These are phyloP conservation scores for Paramecium tetraurelia DNA, from an alignment of 73 alveolate genomes.

Conservation along the genomic window DNA sequence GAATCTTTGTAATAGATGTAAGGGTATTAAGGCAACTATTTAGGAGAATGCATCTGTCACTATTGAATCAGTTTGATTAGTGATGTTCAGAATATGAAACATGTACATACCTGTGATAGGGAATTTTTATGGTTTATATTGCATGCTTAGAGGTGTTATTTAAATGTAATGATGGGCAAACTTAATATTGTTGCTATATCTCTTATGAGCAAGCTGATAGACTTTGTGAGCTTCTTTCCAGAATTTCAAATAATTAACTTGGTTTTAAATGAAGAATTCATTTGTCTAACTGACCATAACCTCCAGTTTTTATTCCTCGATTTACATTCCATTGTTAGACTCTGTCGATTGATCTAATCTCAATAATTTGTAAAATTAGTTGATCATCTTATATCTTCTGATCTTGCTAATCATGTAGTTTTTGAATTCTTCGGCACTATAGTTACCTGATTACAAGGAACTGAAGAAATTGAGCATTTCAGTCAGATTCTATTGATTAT, in stretches of 20 bases:
- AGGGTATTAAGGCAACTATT: background rate
- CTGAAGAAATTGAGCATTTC: background rate
- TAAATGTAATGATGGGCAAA: background rate
- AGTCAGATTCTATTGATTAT: background rate
- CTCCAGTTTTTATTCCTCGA: background rate
- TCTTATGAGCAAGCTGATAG: conserved; percentile 17
- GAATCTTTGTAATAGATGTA: background rate
- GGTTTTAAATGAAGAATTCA: background rate
- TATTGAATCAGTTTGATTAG: background rate
- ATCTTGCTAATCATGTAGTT: background rate
- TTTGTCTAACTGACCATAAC: background rate
- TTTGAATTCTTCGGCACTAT: background rate
- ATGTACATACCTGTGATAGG: background rate
- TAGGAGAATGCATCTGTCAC: background rate
- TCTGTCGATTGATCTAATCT: background rate
- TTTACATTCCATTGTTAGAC: background rate
- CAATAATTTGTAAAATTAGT: background rate
- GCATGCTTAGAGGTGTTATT: background rate
- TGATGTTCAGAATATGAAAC: background rate
- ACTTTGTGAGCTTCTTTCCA: conserved; percentile 17
- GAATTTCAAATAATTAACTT: background rate
- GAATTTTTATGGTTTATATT: conserved; percentile 21
- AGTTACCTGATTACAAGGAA: background rate
- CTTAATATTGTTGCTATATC: background rate
- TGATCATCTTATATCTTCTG: background rate